Percentiles rank a stretch among this genome's conserved stretches.
phyloP scores from a whole-genome alignment of 306 rosid genomes.

The Crataegus laevigata region DNA sequence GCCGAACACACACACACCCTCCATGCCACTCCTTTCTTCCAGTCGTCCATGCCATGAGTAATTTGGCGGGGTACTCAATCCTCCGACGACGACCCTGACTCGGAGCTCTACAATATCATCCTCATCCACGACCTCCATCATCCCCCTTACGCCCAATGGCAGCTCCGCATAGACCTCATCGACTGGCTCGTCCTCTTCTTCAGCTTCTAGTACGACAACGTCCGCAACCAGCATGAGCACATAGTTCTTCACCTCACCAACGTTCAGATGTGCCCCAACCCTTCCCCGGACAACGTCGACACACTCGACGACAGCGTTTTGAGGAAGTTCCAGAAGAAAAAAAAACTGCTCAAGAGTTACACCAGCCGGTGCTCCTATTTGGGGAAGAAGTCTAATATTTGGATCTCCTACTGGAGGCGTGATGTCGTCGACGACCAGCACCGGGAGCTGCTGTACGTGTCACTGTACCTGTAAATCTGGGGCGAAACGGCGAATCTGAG shows the following conservation, averaged over 20 bases:
- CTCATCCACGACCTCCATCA: slow-evolving; percentile 74
- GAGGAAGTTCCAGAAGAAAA: slow-evolving; percentile 65
- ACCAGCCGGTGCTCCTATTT: slow-evolving; percentile 73
- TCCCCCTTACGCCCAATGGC: slow-evolving; percentile 75
- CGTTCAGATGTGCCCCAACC: slow-evolving; percentile 88
- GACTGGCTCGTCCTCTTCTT: slow-evolving; percentile 89
- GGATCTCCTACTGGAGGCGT: slow-evolving; percentile 55
- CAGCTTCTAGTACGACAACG: slow-evolving; percentile 76
- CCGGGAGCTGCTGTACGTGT: slow-evolving; percentile 78
- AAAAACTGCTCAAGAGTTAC: slow-evolving; percentile 69
- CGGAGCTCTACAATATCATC: slow-evolving; percentile 67
- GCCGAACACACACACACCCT: background rate
- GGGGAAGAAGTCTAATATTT: slow-evolving; percentile 72
- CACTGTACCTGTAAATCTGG: slow-evolving; percentile 72
- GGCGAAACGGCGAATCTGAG: slow-evolving; percentile 90
- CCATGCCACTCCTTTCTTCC: no score
- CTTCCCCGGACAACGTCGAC: slow-evolving; percentile 93
- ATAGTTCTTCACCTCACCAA: slow-evolving; percentile 89
- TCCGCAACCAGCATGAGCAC: slow-evolving; percentile 91
- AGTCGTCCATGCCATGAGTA: slow-evolving; percentile 25
- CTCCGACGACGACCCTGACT: slow-evolving; percentile 15
- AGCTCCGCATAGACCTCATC: slow-evolving; percentile 56
- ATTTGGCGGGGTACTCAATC: slow-evolving; percentile 13
- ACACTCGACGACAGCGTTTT: slow-evolving; percentile 55
- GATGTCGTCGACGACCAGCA: slow-evolving; percentile 44